A percentile compares a stretch with the other conserved stretches of the same genome.
phyloP scores from a whole-genome alignment of 768 basidiomycete genomes.

The Russula vinacea region DNA sequence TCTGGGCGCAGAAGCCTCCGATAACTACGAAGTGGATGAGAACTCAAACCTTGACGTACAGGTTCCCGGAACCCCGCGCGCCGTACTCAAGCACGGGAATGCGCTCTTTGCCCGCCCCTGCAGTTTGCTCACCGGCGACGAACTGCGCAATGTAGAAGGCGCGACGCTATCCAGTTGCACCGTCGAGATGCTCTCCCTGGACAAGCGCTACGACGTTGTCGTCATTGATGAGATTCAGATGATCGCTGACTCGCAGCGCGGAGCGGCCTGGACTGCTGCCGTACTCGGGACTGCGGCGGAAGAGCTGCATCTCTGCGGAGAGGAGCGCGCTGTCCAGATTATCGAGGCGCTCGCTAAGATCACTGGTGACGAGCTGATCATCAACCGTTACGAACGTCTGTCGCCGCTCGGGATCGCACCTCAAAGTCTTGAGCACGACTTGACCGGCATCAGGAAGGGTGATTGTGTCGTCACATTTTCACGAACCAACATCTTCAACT shows the following conservation, averaged over 20 bases:
- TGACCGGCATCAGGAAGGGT: constrained; percentile 62
- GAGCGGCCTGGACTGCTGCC: constrained; percentile 78
- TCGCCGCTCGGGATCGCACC: constrained; percentile 76
- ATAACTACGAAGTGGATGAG: constrained; percentile 39
- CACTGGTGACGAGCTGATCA: constrained; percentile 76
- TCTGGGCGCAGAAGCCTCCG: constrained; percentile 51
- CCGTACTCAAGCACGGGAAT: constrained; percentile 41
- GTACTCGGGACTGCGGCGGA: constrained; percentile 70
- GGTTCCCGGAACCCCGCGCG: constrained; percentile 27
- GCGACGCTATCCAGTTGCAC: constrained; percentile 76
- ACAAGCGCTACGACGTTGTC: constrained; percentile 60
- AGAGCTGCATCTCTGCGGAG: constrained; percentile 93
- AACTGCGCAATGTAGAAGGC: constrained; percentile 63
- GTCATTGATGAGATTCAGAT: constrained; percentile 98
- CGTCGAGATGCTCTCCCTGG: constrained; percentile 79
- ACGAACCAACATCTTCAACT: constrained; percentile 65
- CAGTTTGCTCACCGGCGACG: constrained; percentile 92
- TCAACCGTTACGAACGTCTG: constrained; percentile 84
- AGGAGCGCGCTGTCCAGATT: constrained; percentile 87
- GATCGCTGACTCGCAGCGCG: constrained; percentile 76
- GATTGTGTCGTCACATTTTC: constrained; percentile 92
- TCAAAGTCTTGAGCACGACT: constrained; percentile 57
- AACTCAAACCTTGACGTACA: constrained; percentile 39
- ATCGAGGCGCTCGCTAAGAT: constrained; percentile 62
- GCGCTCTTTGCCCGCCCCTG: constrained; percentile 56